phyloP scores from a whole-genome alignment of 305 asterid species.

The Fraxinus paxiana region DNA sequence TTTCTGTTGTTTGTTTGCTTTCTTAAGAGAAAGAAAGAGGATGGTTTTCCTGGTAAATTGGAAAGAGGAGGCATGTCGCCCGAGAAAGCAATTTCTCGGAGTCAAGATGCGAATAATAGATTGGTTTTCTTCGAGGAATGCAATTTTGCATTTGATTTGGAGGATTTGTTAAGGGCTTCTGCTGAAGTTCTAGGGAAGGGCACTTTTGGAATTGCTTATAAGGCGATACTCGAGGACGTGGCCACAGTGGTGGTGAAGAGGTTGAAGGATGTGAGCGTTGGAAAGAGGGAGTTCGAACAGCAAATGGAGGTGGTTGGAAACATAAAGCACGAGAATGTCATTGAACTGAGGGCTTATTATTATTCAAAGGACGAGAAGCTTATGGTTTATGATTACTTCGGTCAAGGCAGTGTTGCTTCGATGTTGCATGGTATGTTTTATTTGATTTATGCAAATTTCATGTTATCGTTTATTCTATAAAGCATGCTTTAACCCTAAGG shows the following conservation, averaged over 20 bases:
- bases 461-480: not conserved
- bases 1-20: conserved; percentile 60
- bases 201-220: conserved; percentile 71
- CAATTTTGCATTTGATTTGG: conserved; percentile 76
- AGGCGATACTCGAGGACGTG: conserved; percentile 80
- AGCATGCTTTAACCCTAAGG: not conserved
- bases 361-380: conserved; percentile 94
- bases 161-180: conserved; percentile 88
- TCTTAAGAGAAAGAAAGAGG: conserved; percentile 38
- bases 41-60: conserved; percentile 54
- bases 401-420: conserved; percentile 68
- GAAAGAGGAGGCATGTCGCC: conserved; percentile 74
- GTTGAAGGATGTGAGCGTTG: conserved; percentile 76
- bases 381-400: conserved; percentile 71
- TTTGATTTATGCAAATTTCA: conserved; percentile 3
- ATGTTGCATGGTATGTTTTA: conserved; percentile 65
- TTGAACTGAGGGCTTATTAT: conserved; percentile 84
- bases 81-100: conserved; percentile 66
- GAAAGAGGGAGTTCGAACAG: conserved; percentile 82
- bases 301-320: conserved; percentile 71
- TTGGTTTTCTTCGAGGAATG: conserved; percentile 86
- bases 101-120: conserved; percentile 65
- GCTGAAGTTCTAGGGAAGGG: conserved; percentile 95
- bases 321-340: conserved; percentile 78
- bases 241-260: conserved; percentile 83